These are phyloP conservation scores for Solanum bulbocastanum DNA, from an alignment of 257 asterid species.

Conservation along the genomic window DNA sequence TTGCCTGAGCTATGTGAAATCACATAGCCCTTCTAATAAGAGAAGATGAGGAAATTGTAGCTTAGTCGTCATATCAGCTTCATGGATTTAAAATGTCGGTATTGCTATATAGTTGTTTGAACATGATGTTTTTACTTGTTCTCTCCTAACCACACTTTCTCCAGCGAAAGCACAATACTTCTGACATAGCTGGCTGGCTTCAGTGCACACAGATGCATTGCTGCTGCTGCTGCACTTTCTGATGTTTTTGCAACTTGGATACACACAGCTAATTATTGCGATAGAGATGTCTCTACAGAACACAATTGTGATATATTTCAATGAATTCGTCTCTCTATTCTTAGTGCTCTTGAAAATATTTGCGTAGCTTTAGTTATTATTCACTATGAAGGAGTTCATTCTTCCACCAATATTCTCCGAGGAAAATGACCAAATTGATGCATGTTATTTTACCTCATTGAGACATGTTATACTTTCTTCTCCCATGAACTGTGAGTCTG, in stretches of 20 bases:
- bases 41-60: background rate
- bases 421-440: background rate
- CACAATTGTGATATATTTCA: background rate
- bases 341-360: background rate
- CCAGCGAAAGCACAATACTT: background rate
- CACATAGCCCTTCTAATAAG: background rate
- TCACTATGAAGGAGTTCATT: background rate
- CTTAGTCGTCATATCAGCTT: background rate
- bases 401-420: background rate
- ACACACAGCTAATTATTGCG: background rate
- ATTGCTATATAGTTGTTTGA: background rate
- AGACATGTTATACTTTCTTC: background rate
- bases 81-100: background rate
- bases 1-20: slow-evolving; percentile 2
- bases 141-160: background rate
- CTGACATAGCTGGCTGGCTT: background rate
- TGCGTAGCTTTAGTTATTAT: background rate
- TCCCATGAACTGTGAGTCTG: background rate
- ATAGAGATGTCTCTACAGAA: background rate
- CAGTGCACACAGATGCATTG: background rate
- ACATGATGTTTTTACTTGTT: background rate
- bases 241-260: background rate
- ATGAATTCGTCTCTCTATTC: background rate
- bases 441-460: background rate
- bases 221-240: background rate